Conservation (phyloP, 2,329 filamentous ascomycete genomes). For the Sporothrix brasiliensis region DNA sequence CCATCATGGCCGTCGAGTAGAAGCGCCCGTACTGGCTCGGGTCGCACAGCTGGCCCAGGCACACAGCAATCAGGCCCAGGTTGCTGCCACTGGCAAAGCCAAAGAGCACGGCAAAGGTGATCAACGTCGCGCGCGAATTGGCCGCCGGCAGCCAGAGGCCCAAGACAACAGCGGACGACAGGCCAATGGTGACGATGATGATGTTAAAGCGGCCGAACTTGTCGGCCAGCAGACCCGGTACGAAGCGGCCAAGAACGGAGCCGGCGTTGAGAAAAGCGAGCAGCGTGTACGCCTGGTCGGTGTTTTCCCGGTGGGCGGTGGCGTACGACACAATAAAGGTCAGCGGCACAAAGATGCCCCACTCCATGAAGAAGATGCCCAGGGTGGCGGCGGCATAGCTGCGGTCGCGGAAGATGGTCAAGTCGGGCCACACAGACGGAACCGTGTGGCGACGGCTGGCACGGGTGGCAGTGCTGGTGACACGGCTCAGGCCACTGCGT, state of each 20-base stretch:
- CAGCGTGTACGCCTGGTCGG: conserved; percentile 69
- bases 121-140: conserved; percentile 57
- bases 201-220: conserved; percentile 78
- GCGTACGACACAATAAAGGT: conserved; percentile 77
- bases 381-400: conserved; percentile 63
- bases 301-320: conserved; percentile 60
- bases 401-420: conserved; percentile 62
- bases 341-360: conserved; percentile 72
- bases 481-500: conserved; percentile 4
- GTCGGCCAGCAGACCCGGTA: conserved; percentile 77
- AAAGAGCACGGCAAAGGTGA: conserved; percentile 72
- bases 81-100: conserved; percentile 81
- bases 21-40: conserved; percentile 68
- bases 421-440: conserved; percentile 56
- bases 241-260: conserved; percentile 73
- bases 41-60: conserved; percentile 77
- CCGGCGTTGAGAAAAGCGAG: conserved; percentile 81
- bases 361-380: conserved; percentile 71
- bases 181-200: conserved; percentile 67
- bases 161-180: conserved; percentile 59
- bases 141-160: conserved; percentile 71
- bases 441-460: conserved; percentile 29
- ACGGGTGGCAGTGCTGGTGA: conserved; percentile 3
- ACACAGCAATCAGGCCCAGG: conserved; percentile 77
- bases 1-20: conserved; percentile 75